These are phyloP conservation scores for Diaporthe ilicicola DNA, from an alignment of 2,329 filamentous ascomycete genomes.

Conservation along the genomic window DNA sequence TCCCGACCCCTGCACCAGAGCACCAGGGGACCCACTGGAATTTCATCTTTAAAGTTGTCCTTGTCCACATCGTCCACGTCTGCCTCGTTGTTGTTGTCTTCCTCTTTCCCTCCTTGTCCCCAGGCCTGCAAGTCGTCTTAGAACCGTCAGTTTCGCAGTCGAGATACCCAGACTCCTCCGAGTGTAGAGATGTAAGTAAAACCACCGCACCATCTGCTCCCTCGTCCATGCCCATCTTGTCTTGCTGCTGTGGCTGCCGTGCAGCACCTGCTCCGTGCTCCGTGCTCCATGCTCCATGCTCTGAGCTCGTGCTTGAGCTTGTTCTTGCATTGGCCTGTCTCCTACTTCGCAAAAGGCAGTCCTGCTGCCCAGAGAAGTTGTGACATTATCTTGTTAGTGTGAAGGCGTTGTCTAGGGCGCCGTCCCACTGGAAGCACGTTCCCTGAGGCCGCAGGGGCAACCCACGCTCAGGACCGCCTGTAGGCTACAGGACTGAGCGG, in stretches of 20 bases:
- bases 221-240: not conserved
- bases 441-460: not conserved
- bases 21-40: conserved; percentile 29
- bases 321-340: not conserved
- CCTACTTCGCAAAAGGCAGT: not conserved
- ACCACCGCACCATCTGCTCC: not conserved
- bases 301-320: too few relatives aligned
- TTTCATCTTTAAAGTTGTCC: conserved; percentile 35
- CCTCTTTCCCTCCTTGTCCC: conserved; percentile 26
- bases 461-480: not conserved
- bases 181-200: conserved; percentile 28
- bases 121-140: conserved; percentile 18
- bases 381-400: not conserved
- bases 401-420: too few relatives aligned
- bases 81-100: conserved; percentile 15
- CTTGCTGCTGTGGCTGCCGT: not conserved
- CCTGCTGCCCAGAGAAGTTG: not conserved
- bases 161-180: conserved; percentile 25
- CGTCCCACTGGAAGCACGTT: not conserved
- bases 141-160: not conserved
- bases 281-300: too few relatives aligned
- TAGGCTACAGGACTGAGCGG: not conserved
- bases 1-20: conserved; percentile 26
- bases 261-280: not conserved
- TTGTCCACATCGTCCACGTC: conserved; percentile 25